Conservation (phyloP, 768 basidiomycete genomes). For the Russula dissimulans region DNA sequence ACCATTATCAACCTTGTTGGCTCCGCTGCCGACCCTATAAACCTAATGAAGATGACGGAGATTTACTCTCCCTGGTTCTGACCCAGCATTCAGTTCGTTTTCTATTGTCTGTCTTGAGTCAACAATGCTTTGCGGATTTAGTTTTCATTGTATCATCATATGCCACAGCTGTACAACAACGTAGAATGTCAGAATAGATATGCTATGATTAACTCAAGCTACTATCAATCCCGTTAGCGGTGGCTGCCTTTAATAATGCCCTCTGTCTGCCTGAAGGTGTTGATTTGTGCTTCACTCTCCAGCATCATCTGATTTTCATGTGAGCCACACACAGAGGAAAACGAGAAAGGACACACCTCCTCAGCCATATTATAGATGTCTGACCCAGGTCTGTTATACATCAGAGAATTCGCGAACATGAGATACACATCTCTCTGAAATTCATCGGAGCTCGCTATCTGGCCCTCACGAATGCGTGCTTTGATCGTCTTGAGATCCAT, state of each 20-base stretch:
- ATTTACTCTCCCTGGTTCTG: conserved; percentile 82
- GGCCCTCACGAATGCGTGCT: conserved; percentile 71
- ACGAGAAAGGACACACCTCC: conserved; percentile 47
- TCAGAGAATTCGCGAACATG: conserved; percentile 96
- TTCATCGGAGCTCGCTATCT: conserved; percentile 72
- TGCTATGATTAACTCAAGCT: neutral
- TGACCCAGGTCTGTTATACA: conserved; percentile 85
- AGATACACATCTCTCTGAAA: conserved; percentile 85
- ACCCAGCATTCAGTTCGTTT: conserved; percentile 7
- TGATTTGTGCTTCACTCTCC: conserved; percentile 58
- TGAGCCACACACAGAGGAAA: neutral
- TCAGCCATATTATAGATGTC: conserved; percentile 88
- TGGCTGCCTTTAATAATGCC: conserved; percentile 32
- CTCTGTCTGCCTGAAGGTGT: conserved; percentile 68
- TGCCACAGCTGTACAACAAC: conserved; percentile 13
- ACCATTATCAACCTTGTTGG: conserved; percentile 78
- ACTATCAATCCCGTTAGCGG: neutral
- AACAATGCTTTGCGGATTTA: conserved; percentile 7
- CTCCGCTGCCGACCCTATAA: conserved; percentile 76
- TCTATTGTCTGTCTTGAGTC: conserved; percentile 9
- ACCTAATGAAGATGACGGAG: conserved; percentile 80
- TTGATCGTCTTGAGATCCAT: conserved; percentile 96
- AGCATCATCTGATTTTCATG: conserved; percentile 55
- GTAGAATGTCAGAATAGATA: conserved; percentile 1
- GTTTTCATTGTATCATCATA: conserved; percentile 9